Evolutionary conservation across 2,329 filamentous ascomycete species (phyloP), one percentile per base, ranked within the genome.

Genomic region (Nakataea oryzae): DNA sequence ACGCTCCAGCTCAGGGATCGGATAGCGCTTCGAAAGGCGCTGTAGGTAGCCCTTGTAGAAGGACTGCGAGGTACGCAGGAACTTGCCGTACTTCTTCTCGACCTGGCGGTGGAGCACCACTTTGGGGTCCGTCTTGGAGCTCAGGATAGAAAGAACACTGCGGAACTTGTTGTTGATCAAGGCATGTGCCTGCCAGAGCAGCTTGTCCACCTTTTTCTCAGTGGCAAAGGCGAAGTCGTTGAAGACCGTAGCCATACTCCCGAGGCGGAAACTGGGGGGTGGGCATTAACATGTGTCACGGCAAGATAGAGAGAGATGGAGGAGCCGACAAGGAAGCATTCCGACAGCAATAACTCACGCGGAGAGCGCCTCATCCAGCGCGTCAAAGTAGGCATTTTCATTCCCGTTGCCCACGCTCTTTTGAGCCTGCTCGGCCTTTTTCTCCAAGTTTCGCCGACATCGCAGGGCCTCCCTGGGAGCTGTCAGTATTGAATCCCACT

Each of bases 41-140:
- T 93, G 86, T 62, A 97, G 88, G 70, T 91, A 95, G 66, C 86
- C 87, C 69, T 89, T 86, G 79, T 97, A 97, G 74, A 96, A 97
- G 69, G 86, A 86, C 74, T 95, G 90, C 66, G 91, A 89, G 58
- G 87, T 88, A 74, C 93, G 96, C 68, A 97, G 85, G 73, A 96
- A 97, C 67, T 86, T 84, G 63, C 88, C 79, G 73, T 96, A 97
- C 66, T 87, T 82, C 74, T 90, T 93, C 72, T 90, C 88, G 60
- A 93, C 79, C 74, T 92, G 95, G 65, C 93, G 86, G 69, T 85
- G 86, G 74, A 85, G 80, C 14, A 88, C 84, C 64, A 83, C 78
- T 62, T 79, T 79, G 63, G 77, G 74, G 59, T 77, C 74, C 21
- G 50, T 29, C 50, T 57, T 61, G 50, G 59, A 34, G 64, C 78